A percentile compares a stretch with the other conserved stretches of the same genome.
Evolutionary conservation across 257 asterid genomes (phyloP).

Genomic region (Fraxinus quadrangulata): DNA sequence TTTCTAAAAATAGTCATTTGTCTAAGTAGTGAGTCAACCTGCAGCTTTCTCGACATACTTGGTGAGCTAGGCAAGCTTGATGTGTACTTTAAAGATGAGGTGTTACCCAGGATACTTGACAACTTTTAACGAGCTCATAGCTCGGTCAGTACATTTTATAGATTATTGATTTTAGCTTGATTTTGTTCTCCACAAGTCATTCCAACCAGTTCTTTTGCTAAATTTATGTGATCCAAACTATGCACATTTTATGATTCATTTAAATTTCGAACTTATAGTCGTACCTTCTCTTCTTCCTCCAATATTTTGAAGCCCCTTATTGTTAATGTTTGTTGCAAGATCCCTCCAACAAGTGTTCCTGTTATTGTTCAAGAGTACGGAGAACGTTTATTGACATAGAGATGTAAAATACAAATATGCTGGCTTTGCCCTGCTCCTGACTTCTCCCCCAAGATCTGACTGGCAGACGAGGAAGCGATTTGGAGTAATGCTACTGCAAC

Average conservation of each 20-base stretch:
- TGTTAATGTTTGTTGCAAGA: slow-evolving; percentile 39
- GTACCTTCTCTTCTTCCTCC: background rate
- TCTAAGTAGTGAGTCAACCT: background rate
- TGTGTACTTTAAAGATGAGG: background rate
- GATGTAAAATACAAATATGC: slow-evolving; percentile 18
- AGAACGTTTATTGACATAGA: slow-evolving; percentile 73
- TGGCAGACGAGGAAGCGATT: slow-evolving; percentile 18
- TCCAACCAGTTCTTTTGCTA: background rate
- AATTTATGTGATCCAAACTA: background rate
- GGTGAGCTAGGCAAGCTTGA: background rate
- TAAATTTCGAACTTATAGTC: background rate
- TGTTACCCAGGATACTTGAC: background rate
- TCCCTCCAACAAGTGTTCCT: slow-evolving; percentile 95
- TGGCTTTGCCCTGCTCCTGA: background rate
- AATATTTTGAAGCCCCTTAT: background rate
- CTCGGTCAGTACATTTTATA: background rate
- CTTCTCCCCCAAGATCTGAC: background rate
- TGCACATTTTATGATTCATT: background rate
- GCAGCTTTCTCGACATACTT: background rate
- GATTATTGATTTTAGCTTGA: background rate
- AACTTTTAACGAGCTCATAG: background rate
- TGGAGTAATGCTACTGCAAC: slow-evolving; percentile 15
- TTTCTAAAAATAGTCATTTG: background rate
- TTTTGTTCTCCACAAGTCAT: background rate
- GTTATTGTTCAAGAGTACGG: slow-evolving; percentile 85